Conservation (phyloP, 2,329 filamentous ascomycete species). For the Biscogniauxia marginata region DNA sequence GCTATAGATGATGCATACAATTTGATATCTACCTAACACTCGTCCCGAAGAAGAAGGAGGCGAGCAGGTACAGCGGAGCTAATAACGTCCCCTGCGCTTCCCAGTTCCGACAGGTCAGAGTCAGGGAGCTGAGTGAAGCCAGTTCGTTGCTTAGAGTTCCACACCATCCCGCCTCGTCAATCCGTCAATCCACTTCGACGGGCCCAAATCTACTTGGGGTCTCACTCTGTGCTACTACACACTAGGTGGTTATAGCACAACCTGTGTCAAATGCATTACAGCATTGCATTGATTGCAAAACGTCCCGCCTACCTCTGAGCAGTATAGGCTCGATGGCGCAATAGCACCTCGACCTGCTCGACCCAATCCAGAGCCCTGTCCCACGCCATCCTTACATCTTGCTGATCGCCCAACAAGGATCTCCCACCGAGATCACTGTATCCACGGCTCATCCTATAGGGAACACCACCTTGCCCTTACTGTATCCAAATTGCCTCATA, state of each 20-base stretch:
- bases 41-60: background rate
- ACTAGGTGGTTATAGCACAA: background rate
- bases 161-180: background rate
- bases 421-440: background rate
- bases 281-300: background rate
- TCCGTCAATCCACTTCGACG: background rate
- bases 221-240: too few relatives aligned
- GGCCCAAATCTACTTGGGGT: background rate
- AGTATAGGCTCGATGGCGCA: slow-evolving; percentile 26
- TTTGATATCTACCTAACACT: background rate
- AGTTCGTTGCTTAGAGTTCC: background rate
- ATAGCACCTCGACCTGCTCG: slow-evolving; percentile 18
- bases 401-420: background rate
- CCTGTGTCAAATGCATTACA: background rate
- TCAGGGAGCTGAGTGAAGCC: background rate
- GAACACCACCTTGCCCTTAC: background rate
- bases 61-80: background rate
- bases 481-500: background rate
- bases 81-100: background rate
- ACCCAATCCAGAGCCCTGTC: slow-evolving; percentile 12
- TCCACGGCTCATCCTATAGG: background rate
- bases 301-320: slow-evolving; percentile 7
- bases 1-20: too few relatives aligned
- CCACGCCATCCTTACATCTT: background rate
- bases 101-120: background rate